Evolutionary conservation across 2,329 filamentous ascomycete species (phyloP).

Genomic region (Colletotrichum musae): DNA sequence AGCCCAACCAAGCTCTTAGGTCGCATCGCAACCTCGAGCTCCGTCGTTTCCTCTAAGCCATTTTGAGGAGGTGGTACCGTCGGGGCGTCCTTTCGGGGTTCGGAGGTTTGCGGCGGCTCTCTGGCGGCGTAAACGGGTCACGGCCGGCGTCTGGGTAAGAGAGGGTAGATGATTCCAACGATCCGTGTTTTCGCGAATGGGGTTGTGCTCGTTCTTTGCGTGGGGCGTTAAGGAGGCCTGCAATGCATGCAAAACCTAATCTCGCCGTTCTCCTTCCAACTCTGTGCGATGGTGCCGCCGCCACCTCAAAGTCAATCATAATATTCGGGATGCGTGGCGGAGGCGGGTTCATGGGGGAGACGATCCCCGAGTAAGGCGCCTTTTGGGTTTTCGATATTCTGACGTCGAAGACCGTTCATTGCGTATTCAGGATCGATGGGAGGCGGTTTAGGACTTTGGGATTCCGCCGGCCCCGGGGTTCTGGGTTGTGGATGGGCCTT

Average conservation of each 20-base stretch:
- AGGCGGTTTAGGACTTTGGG: too few species aligned
- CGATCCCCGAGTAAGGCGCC: background rate
- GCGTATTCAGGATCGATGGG: too few species aligned
- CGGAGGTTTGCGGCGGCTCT: background rate
- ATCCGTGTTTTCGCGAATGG: too few species aligned
- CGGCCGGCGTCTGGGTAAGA: too few species aligned
- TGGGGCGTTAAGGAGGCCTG: background rate
- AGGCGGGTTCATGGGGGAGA: background rate
- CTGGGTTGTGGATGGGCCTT: too few species aligned
- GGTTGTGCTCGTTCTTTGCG: background rate
- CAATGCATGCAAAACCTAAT: constrained; percentile 3
- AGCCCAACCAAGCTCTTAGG: background rate
- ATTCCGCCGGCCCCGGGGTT: too few species aligned
- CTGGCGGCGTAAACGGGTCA: too few species aligned
- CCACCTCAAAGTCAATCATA: constrained; percentile 16
- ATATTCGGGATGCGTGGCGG: background rate
- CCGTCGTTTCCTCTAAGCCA: background rate
- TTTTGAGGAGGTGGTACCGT: background rate
- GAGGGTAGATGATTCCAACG: too few species aligned
- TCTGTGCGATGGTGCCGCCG: background rate
- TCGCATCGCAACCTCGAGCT: background rate
- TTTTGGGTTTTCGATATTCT: background rate
- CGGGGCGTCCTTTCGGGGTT: constrained; percentile 6
- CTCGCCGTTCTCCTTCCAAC: background rate
- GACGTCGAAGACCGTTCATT: background rate